Evolutionary conservation across 1,139 yeast species (phyloP).

Genomic region (Geotrichum citri-aurantii): DNA sequence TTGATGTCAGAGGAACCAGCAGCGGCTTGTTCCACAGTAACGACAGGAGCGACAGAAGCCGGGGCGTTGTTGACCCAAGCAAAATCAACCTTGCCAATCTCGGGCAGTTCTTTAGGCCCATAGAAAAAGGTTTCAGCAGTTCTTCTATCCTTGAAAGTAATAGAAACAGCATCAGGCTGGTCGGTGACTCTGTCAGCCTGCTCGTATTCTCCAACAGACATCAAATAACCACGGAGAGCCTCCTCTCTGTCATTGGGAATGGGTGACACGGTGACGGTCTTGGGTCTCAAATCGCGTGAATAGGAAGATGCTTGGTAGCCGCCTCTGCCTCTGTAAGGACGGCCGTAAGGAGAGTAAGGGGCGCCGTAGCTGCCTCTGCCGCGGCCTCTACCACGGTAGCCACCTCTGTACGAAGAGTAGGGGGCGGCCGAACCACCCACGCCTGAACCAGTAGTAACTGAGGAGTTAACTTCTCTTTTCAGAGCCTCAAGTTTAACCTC

Average conservation of each 20-base stretch:
- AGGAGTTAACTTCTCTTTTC: conserved; percentile 33
- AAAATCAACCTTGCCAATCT: conserved; percentile 32
- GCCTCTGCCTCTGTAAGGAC: conserved; percentile 25
- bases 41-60: not conserved
- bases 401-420: conserved; percentile 18
- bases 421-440: conserved; percentile 8
- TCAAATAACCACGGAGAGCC: conserved; percentile 25
- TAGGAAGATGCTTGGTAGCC: conserved; percentile 25
- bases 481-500: conserved; percentile 33
- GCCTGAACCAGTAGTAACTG: conserved; percentile 15
- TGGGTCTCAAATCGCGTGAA: conserved; percentile 40
- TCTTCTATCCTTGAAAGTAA: conserved; percentile 39
- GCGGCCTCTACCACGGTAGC: conserved; percentile 18
- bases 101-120: conserved; percentile 29
- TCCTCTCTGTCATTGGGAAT: conserved; percentile 33
- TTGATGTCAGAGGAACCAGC: not conserved
- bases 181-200: conserved; percentile 15
- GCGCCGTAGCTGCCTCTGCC: conserved; percentile 24
- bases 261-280: conserved; percentile 32
- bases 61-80: conserved; percentile 27
- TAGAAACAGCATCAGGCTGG: conserved; percentile 26
- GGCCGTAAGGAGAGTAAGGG: conserved; percentile 23
- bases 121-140: conserved; percentile 40
- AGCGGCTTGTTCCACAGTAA: not conserved
- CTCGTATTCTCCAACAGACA: conserved; percentile 26